These are phyloP conservation scores for Pyrenophora teres DNA, from an alignment of 2,329 filamentous ascomycete genomes.

Conservation along the genomic window DNA sequence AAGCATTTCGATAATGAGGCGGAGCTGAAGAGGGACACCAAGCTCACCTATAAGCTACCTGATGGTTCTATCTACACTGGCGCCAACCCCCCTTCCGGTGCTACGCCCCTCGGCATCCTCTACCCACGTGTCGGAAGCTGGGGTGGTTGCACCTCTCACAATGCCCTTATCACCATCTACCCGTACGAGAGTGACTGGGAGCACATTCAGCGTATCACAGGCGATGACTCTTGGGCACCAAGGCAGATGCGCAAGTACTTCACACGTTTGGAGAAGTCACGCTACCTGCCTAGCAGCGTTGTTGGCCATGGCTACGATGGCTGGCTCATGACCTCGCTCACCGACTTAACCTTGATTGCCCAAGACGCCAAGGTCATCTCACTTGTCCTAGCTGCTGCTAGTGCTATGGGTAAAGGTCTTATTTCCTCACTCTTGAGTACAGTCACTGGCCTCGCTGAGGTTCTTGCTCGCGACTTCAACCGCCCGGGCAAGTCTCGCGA, in stretches of 20 bases:
- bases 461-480: conserved; percentile 59
- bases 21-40: conserved; percentile 58
- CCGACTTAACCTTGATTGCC: conserved; percentile 56
- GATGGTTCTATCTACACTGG: conserved; percentile 55
- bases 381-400: conserved; percentile 56
- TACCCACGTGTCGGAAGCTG: conserved; percentile 62
- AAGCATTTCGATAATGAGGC: conserved; percentile 61
- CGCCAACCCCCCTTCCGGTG: conserved; percentile 56
- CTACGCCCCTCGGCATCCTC: conserved; percentile 56
- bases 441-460: conserved; percentile 51
- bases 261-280: conserved; percentile 56
- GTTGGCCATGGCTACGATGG: conserved; percentile 62
- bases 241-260: conserved; percentile 65
- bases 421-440: conserved; percentile 45
- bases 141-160: conserved; percentile 64
- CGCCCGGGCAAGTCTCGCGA: conserved; percentile 53
- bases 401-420: conserved; percentile 53
- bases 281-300: conserved; percentile 53
- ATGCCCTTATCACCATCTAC: conserved; percentile 62
- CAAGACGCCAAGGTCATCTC: conserved; percentile 60
- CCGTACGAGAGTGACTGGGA: conserved; percentile 64
- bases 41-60: conserved; percentile 54
- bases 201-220: conserved; percentile 61
- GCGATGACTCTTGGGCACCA: conserved; percentile 63
- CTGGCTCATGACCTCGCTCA: conserved; percentile 59